Evolutionary conservation across 129 eudicot genomes (phyloP), one percentile per base, ranked within the genome.

Genomic region (Chrysanthemum lavandulifolium): DNA sequence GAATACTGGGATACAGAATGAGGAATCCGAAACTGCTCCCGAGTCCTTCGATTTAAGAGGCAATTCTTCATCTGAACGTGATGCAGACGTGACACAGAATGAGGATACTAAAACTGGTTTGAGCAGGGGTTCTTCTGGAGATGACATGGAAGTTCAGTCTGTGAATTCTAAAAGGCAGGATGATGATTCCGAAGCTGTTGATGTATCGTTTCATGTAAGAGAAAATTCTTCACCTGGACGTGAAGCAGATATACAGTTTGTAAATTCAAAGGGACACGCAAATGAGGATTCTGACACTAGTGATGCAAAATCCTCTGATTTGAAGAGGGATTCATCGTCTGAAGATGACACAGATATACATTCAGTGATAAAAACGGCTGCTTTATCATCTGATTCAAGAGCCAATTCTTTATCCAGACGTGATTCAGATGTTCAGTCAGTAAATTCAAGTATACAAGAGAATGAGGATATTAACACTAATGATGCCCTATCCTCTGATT

Each of bases 91-190:
- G 16, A 13, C 13, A 50, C 7, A 72, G 6, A 47, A 68, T 8
- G 69, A 59, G 31, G 61, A 58, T 67, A 67, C 18, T 10, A 25
- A 76, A 58, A 0, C 49, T 55, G 45, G 55, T 43, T 45, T 65
- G 43, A 75, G n/a, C 11, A 66, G 25, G 51, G 36, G 45, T 65
- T 23, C 58, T 67, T 67, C 75, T 15, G 79, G 33, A 75, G 73
- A 66, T 54, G 67, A 55, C 43, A 13, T 19, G 11, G 72, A 64
- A 13, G 21, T 57, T 18, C 40, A 64, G n/a, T 52, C 61, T 67
- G 10, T 13, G 36, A 52, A 50, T 63, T 29, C 53, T 18, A 43
- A 2, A 25, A 3, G 19, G 10, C 15, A 43, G 29, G n/a, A 45
- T 65, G 70, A 43, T 15, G 43, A 51, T 51, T 63, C 71, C 13